These are phyloP conservation scores for Opeltia flavorubescens DNA, from an alignment of 495 filamentous ascomycete species.

Conservation along the genomic window DNA sequence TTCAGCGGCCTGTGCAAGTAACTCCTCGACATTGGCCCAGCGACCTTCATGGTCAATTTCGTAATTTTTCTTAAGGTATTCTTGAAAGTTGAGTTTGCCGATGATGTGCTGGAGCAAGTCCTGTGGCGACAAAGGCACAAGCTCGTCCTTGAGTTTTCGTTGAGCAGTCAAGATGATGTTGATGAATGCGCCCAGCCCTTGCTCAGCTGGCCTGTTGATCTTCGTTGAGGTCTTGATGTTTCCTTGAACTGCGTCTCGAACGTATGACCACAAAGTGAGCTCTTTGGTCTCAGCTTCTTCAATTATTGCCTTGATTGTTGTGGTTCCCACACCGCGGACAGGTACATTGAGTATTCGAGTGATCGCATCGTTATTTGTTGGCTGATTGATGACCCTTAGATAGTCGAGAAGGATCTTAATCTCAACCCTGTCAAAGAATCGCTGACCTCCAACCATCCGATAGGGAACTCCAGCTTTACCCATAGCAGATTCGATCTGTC, in stretches of 20 bases:
- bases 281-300: slow-evolving; percentile 56
- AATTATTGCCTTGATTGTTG: slow-evolving; percentile 56
- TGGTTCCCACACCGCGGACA: slow-evolving; percentile 65
- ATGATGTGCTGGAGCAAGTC: slow-evolving; percentile 65
- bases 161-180: slow-evolving; percentile 46
- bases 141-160: slow-evolving; percentile 40
- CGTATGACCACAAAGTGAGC: slow-evolving; percentile 56
- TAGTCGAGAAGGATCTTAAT: slow-evolving; percentile 87
- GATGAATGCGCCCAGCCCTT: slow-evolving; percentile 45
- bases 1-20: slow-evolving; percentile 62
- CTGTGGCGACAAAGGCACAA: slow-evolving; percentile 38
- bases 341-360: slow-evolving; percentile 79
- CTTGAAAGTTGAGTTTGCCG: slow-evolving; percentile 56
- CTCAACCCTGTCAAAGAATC: slow-evolving; percentile 87
- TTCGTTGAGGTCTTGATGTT: slow-evolving; percentile 49
- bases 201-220: slow-evolving; percentile 51
- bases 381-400: slow-evolving; percentile 70
- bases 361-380: slow-evolving; percentile 77
- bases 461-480: slow-evolving; percentile 82
- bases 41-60: slow-evolving; percentile 63
- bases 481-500: slow-evolving; percentile 70
- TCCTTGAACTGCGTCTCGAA: slow-evolving; percentile 59
- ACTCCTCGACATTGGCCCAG: slow-evolving; percentile 89
- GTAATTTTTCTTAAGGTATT: slow-evolving; percentile 54
- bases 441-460: slow-evolving; percentile 81